Percentiles rank a stretch among this genome's conserved stretches.
Conservation (phyloP, 2,329 filamentous ascomycete species). For the Boeremia exigua region DNA sequence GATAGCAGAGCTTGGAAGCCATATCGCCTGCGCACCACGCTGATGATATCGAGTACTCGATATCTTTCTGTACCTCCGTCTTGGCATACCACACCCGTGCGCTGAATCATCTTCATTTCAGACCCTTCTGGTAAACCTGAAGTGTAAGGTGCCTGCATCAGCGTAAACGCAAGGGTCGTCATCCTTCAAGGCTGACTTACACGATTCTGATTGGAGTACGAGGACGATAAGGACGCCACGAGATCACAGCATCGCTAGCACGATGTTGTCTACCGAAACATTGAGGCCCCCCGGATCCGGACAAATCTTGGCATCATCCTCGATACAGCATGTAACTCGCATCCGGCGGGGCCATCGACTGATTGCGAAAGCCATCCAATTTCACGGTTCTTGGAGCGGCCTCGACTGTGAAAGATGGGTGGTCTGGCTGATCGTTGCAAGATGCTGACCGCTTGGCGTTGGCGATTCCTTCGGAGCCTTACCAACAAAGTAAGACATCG, state of each 20-base stretch:
- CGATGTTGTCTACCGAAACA: background rate
- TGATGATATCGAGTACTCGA: background rate
- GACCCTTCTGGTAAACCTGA: background rate
- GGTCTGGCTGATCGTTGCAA: background rate
- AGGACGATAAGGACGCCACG: background rate
- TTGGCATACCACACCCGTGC: conserved; percentile 2
- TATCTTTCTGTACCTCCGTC: background rate
- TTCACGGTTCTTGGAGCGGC: background rate
- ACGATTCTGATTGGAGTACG: background rate
- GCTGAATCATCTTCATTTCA: background rate
- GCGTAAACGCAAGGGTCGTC: background rate
- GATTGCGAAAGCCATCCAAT: background rate
- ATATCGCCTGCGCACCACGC: background rate
- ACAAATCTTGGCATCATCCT: background rate
- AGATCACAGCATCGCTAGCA: background rate
- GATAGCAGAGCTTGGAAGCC: background rate
- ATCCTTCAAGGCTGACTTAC: background rate
- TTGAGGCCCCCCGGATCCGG: background rate
- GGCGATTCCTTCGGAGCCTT: background rate
- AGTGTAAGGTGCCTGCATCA: background rate
- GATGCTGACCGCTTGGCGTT: background rate
- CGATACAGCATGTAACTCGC: background rate
- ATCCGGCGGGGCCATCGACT: too few species aligned
- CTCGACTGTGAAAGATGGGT: background rate
- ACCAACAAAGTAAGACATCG: background rate